These are phyloP conservation scores for Magnusiomyces magnusii DNA, from an alignment of 1,139 yeast genomes.

Conservation along the genomic window DNA sequence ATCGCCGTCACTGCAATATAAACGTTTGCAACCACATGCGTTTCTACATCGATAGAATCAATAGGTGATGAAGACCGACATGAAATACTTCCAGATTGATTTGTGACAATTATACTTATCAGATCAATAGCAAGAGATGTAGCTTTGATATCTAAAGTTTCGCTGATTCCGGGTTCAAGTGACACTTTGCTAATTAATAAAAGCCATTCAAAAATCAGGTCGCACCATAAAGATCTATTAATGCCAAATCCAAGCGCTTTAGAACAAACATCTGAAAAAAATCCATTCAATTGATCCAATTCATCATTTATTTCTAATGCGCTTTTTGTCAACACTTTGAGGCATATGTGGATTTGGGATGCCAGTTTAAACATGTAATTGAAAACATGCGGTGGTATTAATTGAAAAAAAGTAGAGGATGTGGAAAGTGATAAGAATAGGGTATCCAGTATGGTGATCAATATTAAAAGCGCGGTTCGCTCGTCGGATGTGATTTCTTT, in stretches of 20 bases:
- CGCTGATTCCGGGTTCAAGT: not conserved
- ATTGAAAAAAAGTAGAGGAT: slow-evolving; percentile 1
- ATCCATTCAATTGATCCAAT: slow-evolving; percentile 5
- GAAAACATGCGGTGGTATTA: not conserved
- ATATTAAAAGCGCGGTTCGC: not conserved
- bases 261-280: slow-evolving; percentile 11
- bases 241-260: slow-evolving; percentile 5
- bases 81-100: not conserved
- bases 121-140: slow-evolving; percentile 14
- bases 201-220: slow-evolving; percentile 9
- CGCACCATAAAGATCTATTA: slow-evolving; percentile 9
- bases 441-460: slow-evolving; percentile 9
- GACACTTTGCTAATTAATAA: not conserved
- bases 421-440: slow-evolving; percentile 6
- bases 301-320: not conserved
- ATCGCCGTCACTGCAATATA: not conserved
- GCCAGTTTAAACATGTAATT: not conserved
- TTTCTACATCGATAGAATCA: not conserved
- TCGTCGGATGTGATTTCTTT: not conserved
- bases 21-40: not conserved
- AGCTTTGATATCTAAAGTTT: slow-evolving; percentile 9
- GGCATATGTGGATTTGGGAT: not conserved
- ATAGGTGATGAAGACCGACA: not conserved
- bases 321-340: not conserved
- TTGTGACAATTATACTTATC: slow-evolving; percentile 1